A percentile compares a stretch with the other conserved stretches of the same genome.
phyloP scores from a whole-genome alignment of 768 basidiomycete species.

The Lactarius psammicola region DNA sequence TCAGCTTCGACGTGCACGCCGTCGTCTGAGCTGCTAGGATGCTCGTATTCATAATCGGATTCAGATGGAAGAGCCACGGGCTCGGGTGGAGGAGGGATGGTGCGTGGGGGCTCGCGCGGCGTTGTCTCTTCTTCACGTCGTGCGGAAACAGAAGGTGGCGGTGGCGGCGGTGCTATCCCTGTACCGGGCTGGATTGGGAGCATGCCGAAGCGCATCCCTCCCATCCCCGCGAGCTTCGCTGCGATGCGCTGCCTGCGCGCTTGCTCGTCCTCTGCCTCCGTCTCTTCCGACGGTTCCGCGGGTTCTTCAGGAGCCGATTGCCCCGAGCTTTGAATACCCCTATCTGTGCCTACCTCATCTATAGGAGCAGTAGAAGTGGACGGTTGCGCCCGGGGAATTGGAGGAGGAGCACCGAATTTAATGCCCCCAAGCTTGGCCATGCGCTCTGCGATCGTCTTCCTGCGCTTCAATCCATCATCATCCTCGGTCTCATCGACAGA shows the following conservation, averaged over 20 bases:
- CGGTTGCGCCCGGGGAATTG: slow-evolving; percentile 40
- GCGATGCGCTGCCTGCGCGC: slow-evolving; percentile 55
- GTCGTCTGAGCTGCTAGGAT: slow-evolving; percentile 49
- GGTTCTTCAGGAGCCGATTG: slow-evolving; percentile 30
- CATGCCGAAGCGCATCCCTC: slow-evolving; percentile 59
- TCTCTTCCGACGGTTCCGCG: slow-evolving; percentile 34
- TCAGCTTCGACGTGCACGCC: slow-evolving; percentile 65
- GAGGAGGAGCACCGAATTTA: slow-evolving; percentile 70
- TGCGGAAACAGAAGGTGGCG: slow-evolving; percentile 10
- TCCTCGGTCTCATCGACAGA: slow-evolving; percentile 41
- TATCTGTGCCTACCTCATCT: slow-evolving; percentile 28
- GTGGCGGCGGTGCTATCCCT: slow-evolving; percentile 23
- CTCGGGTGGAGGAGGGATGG: slow-evolving; percentile 35
- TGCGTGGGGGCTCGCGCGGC: slow-evolving; percentile 33
- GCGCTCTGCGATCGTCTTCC: slow-evolving; percentile 82
- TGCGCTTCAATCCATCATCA: slow-evolving; percentile 46
- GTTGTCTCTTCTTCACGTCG: slow-evolving; percentile 28
- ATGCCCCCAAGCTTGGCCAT: slow-evolving; percentile 93
- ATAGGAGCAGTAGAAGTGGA: slow-evolving; percentile 34
- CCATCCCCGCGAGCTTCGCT: slow-evolving; percentile 53
- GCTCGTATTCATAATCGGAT: slow-evolving; percentile 46
- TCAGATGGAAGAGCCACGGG: slow-evolving; percentile 39
- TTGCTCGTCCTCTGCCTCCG: slow-evolving; percentile 56
- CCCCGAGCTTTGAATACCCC: slow-evolving; percentile 31
- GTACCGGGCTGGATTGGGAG: slow-evolving; percentile 36